phyloP scores from a whole-genome alignment of 805 yeast genomes.

The Candida palmyrensis region DNA sequence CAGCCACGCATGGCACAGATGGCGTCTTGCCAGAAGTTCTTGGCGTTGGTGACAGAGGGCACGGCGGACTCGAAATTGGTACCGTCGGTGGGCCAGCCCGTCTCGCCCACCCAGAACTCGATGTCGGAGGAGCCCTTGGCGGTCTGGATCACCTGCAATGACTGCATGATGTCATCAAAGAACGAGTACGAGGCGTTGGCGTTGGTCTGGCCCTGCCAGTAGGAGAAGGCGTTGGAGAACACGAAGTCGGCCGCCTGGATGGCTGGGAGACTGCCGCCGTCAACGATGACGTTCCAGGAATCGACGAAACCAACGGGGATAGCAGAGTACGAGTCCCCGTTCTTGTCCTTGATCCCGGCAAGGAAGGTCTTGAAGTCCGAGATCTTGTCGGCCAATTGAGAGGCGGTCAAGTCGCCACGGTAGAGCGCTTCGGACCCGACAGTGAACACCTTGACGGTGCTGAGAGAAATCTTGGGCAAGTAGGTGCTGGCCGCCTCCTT shows the following conservation, averaged over 20 bases:
- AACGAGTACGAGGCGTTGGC: constrained; percentile 82
- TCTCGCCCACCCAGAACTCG: constrained; percentile 93
- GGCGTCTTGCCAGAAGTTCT: constrained; percentile 78
- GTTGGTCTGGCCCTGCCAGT: constrained; percentile 97
- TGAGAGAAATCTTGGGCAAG: constrained; percentile 67
- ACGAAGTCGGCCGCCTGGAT: constrained; percentile 79
- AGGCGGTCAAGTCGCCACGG: constrained; percentile 80
- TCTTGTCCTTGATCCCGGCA: constrained; percentile 61
- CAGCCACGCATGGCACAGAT: constrained; percentile 92
- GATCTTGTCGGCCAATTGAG: constrained; percentile 66
- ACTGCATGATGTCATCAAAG: constrained; percentile 97
- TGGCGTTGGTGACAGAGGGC: constrained; percentile 74
- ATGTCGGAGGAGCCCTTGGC: constrained; percentile 83
- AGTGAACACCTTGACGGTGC: constrained; percentile 67
- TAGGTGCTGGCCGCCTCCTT: constrained; percentile 62
- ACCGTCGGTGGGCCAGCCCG: constrained; percentile 96
- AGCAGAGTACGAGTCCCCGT: constrained; percentile 70
- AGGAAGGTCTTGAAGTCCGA: constrained; percentile 55
- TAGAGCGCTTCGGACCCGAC: constrained; percentile 97
- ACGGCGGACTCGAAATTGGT: constrained; percentile 58
- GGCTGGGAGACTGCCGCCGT: constrained; percentile 65
- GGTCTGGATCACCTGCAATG: constrained; percentile 82
- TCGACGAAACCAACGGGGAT: constrained; percentile 90
- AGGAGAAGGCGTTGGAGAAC: constrained; percentile 93
- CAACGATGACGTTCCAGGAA: constrained; percentile 91